Evolutionary conservation across 257 asterid genomes (phyloP).

Genomic region (Penstemon eatonii): DNA sequence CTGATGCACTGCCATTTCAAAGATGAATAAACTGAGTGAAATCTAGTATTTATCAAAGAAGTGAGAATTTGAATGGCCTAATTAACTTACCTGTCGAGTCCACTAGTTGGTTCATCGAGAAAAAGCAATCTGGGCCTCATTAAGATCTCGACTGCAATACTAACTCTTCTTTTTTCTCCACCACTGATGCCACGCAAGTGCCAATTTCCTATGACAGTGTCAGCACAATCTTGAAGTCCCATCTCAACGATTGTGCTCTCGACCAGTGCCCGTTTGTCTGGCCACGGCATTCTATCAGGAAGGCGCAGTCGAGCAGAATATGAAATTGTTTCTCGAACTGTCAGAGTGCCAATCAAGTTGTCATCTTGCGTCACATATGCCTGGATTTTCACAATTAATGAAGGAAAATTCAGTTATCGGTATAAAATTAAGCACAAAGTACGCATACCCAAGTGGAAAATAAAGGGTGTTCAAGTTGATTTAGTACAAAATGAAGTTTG

Average conservation of each 20-base stretch:
- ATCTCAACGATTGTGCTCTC: constrained; percentile 95
- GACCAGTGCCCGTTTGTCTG: constrained; percentile 68
- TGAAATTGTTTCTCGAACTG: constrained; percentile 83
- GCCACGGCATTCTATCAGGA: constrained; percentile 80
- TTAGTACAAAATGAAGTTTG: no score
- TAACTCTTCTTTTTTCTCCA: constrained; percentile 90
- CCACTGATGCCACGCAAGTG: constrained; percentile 95
- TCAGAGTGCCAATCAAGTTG: constrained; percentile 87
- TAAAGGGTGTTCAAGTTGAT: no score
- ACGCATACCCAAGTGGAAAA: no score
- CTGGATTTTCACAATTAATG: constrained; percentile 29
- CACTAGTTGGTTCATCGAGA: constrained; percentile 97
- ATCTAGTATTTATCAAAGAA: not conserved
- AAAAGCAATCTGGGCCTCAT: constrained; percentile 94
- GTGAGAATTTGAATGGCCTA: not conserved
- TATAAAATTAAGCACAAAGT: no score
- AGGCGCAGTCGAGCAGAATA: constrained; percentile 83
- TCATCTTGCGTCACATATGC: constrained; percentile 98
- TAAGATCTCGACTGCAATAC: constrained; percentile 87
- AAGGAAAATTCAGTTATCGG: not conserved
- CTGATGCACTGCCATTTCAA: constrained; percentile 71
- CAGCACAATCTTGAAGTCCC: constrained; percentile 99
- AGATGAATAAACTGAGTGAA: no score
- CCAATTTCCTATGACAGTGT: constrained; percentile 95
- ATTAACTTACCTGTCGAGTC: constrained; percentile 75